Percentiles rank a stretch among this genome's conserved stretches.
Evolutionary conservation across 163 green algal genomes (phyloP).

Genomic region (Coccomyxa subellipsoidea): DNA sequence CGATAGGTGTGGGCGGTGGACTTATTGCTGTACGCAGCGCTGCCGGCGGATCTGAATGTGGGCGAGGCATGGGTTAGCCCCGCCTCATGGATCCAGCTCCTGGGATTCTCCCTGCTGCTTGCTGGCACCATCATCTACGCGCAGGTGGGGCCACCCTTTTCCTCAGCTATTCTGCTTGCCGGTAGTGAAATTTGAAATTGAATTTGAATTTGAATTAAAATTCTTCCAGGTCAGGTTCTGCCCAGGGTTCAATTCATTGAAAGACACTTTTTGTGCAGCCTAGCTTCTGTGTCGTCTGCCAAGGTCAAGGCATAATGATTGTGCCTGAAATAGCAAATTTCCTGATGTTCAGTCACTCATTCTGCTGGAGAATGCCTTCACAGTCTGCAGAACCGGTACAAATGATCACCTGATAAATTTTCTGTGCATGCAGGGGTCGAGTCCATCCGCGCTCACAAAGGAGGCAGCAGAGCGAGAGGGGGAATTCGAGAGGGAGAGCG

Average conservation of each 20-base stretch:
- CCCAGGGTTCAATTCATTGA: too few species aligned
- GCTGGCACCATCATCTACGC: conserved; percentile 14
- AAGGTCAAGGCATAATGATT: background rate
- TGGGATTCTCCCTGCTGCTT: conserved; percentile 12
- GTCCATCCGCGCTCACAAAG: background rate
- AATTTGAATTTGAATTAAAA: too few species aligned
- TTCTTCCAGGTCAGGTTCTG: too few species aligned
- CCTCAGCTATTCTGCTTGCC: background rate
- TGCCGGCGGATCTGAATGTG: background rate
- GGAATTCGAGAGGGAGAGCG: background rate
- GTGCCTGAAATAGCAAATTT: too few species aligned
- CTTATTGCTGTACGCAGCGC: background rate
- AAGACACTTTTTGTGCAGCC: background rate
- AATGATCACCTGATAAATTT: too few species aligned
- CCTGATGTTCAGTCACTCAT: background rate
- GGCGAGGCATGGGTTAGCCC: conserved; percentile 3
- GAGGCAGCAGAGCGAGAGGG: background rate
- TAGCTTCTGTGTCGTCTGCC: background rate
- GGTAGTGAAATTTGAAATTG: too few species aligned
- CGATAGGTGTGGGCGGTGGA: conserved; percentile 10
- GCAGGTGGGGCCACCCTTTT: background rate
- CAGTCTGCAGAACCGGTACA: background rate
- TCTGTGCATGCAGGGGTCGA: background rate
- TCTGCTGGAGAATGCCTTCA: background rate
- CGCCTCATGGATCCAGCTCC: conserved; percentile 1